Evolutionary conservation across 768 basidiomycete species (phyloP), one percentile per base, ranked within the genome.

Genomic region (Tremella mesenterica): DNA sequence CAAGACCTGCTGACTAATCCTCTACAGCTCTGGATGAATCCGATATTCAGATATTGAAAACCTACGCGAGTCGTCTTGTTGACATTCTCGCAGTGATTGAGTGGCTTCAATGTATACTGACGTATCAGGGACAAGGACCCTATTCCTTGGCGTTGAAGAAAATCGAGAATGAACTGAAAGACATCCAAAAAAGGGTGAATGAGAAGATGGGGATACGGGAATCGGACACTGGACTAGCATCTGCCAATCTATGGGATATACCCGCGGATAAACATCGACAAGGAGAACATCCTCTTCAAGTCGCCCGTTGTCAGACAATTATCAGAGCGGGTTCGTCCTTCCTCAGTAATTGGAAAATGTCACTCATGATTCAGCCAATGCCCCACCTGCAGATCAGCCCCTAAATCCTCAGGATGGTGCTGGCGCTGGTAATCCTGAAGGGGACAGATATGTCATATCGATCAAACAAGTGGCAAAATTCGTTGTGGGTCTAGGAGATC

Each of bases 381-480:
- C 86, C 2, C 76, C 79, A 13, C 86, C 87, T 52, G 86, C 83
- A 9, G 72, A 77, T 3, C 86, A 88, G 73, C 86, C 90, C 3
- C 85, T 88, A 76, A 95, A 93, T 74, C 76, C 75, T 2, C 91
- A 92, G 59, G 95, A 93, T 18, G 95, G 97, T 3, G 72, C 68
- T 13, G 72, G 72, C 12, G 72, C 68, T 16, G 72, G 72, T 12
- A 71, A 70, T 33, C 70, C 72, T 70, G 95, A 97, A 72, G 90
- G 93, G 67, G 93, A 97, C 77, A 92, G 96, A 76, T 97, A 99
- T 75, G 89, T 99, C 65, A 97, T 99, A 75, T 95, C 93, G 72
- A 92, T 99, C 75, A 95, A 96, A 74, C 95, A 99, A 76, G 95
- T 97, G 69, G 95, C 95, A 8, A 99, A 99, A 76, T 97, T 96